phyloP scores from a whole-genome alignment of 2,329 filamentous ascomycete species.

The Alternaria sp. region DNA sequence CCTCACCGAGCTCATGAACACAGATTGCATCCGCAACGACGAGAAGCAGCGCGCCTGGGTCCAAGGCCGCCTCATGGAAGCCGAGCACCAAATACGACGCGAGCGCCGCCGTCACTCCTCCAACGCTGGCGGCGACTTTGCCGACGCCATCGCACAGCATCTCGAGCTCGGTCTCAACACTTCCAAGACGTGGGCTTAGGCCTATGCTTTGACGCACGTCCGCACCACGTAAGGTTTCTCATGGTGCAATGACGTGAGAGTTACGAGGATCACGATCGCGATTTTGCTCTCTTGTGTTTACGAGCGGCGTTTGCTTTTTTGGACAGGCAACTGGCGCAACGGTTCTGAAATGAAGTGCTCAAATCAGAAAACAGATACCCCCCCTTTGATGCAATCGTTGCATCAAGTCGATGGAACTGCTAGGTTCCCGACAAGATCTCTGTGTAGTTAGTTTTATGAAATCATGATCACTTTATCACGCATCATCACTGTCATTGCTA shows the following conservation, averaged over 20 bases:
- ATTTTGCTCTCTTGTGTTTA: constrained; percentile 4
- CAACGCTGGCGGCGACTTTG: constrained; percentile 43
- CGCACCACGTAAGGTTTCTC: background rate
- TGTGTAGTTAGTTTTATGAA: constrained; percentile 8
- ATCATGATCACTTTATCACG: background rate
- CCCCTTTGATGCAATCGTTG: constrained; percentile 4
- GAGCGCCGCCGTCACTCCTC: constrained; percentile 50
- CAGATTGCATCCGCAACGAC: constrained; percentile 57
- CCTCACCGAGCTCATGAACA: constrained; percentile 62
- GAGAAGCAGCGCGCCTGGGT: constrained; percentile 57
- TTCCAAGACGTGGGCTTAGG: constrained; percentile 39
- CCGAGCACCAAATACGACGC: constrained; percentile 57
- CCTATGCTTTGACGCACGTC: background rate
- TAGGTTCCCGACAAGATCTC: background rate
- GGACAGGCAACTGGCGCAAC: constrained; percentile 19
- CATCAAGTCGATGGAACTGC: constrained; percentile 9
- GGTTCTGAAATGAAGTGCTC: constrained; percentile 42
- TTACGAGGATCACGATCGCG: background rate
- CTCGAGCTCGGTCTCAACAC: constrained; percentile 36
- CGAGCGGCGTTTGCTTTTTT: background rate
- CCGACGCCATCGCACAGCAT: constrained; percentile 45
- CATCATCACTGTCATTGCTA: background rate
- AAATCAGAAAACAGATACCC: constrained; percentile 39
- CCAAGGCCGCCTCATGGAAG: constrained; percentile 60
- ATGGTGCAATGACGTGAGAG: background rate